Base-by-base conservation (phyloP, 169 alveolate genomes). In the Toxoplasma gondii region DNA sequence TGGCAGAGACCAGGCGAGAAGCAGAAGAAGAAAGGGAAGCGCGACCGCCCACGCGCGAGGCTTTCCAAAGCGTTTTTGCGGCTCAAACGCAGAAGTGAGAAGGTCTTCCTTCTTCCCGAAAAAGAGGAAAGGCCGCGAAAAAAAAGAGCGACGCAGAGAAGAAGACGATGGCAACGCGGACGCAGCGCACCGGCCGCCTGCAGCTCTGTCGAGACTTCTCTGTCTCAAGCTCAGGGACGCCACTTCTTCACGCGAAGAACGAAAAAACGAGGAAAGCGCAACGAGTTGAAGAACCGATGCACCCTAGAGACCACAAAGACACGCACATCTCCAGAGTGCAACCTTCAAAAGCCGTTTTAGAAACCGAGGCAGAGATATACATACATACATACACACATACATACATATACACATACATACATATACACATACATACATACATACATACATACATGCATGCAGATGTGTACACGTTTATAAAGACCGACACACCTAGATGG, bases 231-330 rank as follows among this genome's bases (percentile, higher is more conserved):
- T 29, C 7, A 29, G 82, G 17, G 82, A n/a, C 12, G 29, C 5
- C 39, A n/a, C 49, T 17, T 38, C 39, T 16, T 78, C 45, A 31
- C 45, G 86, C 4, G 45, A 38, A n/a, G 39, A 1, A 1, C 86
- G 86, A 27, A 78, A 78, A 78, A 78, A 38, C 39, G 86, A 78
- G 29, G 86, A 78, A 27, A 78, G 45, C 22, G 45, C 22, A 16
- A 78, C 10, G 29, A 78, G 45, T 45, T 78, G 86, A 78, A 78
- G 86, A 78, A 78, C 86, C 29, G 86, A 41, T n/a, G 86, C 86
- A 19, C 49, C 86, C 86, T 78, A 45, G 1, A 78, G 43, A 31
- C 49, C 9, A 7, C 22, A 36, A 9, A 16, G 29, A 78, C 22
- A 78, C 44, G n/a, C 45, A 78, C 36, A 34, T 16, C 34, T 16